Evolutionary conservation across 148 eudicot species (phyloP), one percentile per base, ranked within the genome.

Genomic region (Amaranthus palmeri): DNA sequence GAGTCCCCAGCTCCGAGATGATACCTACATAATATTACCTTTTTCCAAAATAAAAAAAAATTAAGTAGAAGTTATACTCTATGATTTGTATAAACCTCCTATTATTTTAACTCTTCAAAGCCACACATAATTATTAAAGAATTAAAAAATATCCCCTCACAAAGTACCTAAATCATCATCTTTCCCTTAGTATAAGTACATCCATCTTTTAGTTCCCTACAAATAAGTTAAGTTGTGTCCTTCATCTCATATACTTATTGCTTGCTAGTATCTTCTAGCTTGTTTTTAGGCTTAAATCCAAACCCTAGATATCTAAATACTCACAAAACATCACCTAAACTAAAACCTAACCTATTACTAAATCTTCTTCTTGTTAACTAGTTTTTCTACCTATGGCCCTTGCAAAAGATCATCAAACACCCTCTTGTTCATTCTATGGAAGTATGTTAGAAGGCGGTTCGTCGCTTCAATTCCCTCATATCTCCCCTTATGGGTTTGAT

Each of bases 321-420:
- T 53, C 69, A 44, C 50, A 52, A 66, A 15, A 71, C 5, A 13
- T 67, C 42, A 56, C 40, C 48, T 48, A 74, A 57, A 43, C 44
- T 65, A 53, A 66, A 57, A 13, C 47, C 6, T 42, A 45, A 47
- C 50, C 47, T 42, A 70, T 3, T 17, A 63, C 40, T 40, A 52
- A 44, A 61, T 61, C 41, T 68, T 56, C 6, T 65, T 14, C 8
- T 47, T n/a, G 13, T 0, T 65, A 65, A 14, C 52, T 71, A 72
- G 72, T 57, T 65, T 25, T 61, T 41, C 53, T 59, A 75, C 3
- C 51, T 12, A 90, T 88, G 96, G 93, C 90, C 48, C 84, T 91
- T 67, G 83, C 86, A 70, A 88, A 85, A 73, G 88, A 89, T 71
- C 78, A 70, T 59, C 71, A 81, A 76, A 55, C 78, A 72, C 43